Base-by-base conservation (phyloP, 75 land plant species). In the Ceratopteris richardii region DNA sequence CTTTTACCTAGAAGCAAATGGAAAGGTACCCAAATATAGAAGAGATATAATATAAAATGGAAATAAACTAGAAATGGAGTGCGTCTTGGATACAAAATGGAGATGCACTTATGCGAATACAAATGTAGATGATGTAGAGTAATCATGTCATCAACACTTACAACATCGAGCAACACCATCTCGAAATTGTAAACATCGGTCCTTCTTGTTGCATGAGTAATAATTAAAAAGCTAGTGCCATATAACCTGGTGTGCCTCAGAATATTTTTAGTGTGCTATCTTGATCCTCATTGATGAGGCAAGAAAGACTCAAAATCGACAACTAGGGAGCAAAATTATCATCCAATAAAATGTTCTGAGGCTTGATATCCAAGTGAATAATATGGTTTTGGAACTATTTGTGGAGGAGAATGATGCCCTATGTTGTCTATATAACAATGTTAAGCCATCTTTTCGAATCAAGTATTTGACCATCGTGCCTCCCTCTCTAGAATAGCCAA, bases 181-280 rank as follows among this genome's bases (percentile, higher is more conserved):
- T 88, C 91, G 43, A 71, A 87, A 63, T 84, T 83, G 68, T 84
- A 87, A 0, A 87, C 91, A 44, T 87, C 91, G 0, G 73, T 80
- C 59, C 84, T 87, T 1, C 76, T 37, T 0, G 84, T 78, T 20
- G 78, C 78, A 6, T 61, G 54, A 4, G 66, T 71, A 31, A 22
- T 29, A 16, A 51, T 51, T 0, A 72, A 50, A 77, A 78, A 77
- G 83, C 90, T 0, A 83, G 87, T 10, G 90, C 90, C 73, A 86
- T 48, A 71, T 86, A 86, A 9, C 88, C 91, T 1, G 72, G 71
- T 1, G 84, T 83, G 22, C 88, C 91, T 13, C 89, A 56, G 26
- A 73, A 68, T 18, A 62, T 37, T 1, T 82, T 71, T 62, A 87
- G 51, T 25, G 50, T 68, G 42, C 66, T 67, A 30, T 51, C 68